Evolutionary conservation across 2,329 filamentous ascomycete genomes (phyloP).

Genomic region (Thielaviopsis euricoi): DNA sequence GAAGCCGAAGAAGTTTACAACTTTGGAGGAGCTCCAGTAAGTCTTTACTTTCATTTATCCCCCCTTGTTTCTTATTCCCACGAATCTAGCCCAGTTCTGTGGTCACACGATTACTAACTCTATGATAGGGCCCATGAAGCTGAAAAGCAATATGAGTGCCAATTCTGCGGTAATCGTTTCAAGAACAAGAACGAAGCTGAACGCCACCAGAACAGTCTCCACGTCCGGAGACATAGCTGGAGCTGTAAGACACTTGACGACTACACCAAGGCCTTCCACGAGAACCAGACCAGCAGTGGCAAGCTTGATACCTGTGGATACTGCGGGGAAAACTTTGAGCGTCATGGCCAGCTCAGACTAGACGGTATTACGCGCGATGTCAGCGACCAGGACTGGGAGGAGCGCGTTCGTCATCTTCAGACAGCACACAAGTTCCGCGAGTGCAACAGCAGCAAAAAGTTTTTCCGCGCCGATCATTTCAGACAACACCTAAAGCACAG

Average conservation of each 20-base stretch:
- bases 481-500: slow-evolving; percentile 96
- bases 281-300: slow-evolving; percentile 50
- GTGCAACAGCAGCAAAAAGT: slow-evolving; percentile 97
- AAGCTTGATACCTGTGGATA: slow-evolving; percentile 78
- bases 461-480: slow-evolving; percentile 94
- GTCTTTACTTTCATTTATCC: slow-evolving; percentile 20
- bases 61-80: neutral
- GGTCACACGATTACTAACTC: slow-evolving; percentile 16
- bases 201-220: slow-evolving; percentile 86
- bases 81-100: too few relatives aligned
- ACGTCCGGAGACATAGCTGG: slow-evolving; percentile 87
- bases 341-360: slow-evolving; percentile 19
- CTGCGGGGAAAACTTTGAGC: slow-evolving; percentile 76
- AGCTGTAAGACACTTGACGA: slow-evolving; percentile 75
- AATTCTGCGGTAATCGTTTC: slow-evolving; percentile 86
- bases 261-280: slow-evolving; percentile 72
- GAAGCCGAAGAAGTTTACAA: slow-evolving; percentile 91
- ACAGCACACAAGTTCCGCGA: slow-evolving; percentile 92
- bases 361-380: slow-evolving; percentile 26
- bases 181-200: slow-evolving; percentile 99
- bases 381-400: slow-evolving; percentile 78
- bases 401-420: slow-evolving; percentile 71
- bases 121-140: slow-evolving; percentile 59
- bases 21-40: slow-evolving; percentile 67
- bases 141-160: slow-evolving; percentile 92